Percentiles rank a stretch among this genome's conserved stretches.
These are phyloP conservation scores for Fusarium temperatum DNA, from an alignment of 2,329 filamentous ascomycete species.

Conservation along the genomic window DNA sequence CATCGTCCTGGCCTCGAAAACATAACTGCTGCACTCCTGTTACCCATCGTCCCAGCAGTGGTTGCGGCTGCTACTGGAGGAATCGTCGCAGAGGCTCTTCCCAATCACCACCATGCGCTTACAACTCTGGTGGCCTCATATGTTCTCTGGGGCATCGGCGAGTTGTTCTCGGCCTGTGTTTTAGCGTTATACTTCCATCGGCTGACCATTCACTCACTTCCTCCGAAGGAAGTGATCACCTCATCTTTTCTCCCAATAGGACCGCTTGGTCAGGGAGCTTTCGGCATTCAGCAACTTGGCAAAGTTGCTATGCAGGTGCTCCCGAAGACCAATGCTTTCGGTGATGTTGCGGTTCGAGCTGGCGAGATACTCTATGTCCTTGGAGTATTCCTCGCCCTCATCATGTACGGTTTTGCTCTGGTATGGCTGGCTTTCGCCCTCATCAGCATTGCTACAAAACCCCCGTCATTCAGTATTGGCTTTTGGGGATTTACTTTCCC, in stretches of 20 bases:
- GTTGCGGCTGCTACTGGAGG: slow-evolving; percentile 72
- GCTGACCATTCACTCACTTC: slow-evolving; percentile 71
- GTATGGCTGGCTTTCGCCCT: slow-evolving; percentile 56
- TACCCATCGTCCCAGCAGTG: slow-evolving; percentile 73
- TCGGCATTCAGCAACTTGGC: slow-evolving; percentile 62
- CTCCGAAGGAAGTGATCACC: slow-evolving; percentile 72
- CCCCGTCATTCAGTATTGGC: slow-evolving; percentile 57
- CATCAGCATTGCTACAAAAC: slow-evolving; percentile 52
- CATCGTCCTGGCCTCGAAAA: slow-evolving; percentile 59
- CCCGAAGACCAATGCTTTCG: slow-evolving; percentile 55
- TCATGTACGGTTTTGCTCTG: slow-evolving; percentile 57
- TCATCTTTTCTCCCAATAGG: slow-evolving; percentile 74
- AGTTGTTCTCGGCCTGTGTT: slow-evolving; percentile 66
- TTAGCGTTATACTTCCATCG: slow-evolving; percentile 76
- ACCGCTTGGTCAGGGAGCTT: slow-evolving; percentile 73
- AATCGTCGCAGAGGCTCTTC: slow-evolving; percentile 69
- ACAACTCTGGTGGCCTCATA: slow-evolving; percentile 72
- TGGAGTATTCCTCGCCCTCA: slow-evolving; percentile 57
- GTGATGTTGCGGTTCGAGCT: slow-evolving; percentile 50
- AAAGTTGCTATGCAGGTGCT: slow-evolving; percentile 56
- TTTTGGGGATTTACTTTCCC: slow-evolving; percentile 61
- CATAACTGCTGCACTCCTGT: slow-evolving; percentile 71
- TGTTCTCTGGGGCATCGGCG: slow-evolving; percentile 73
- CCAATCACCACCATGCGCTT: slow-evolving; percentile 62
- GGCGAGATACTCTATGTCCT: slow-evolving; percentile 64